These are phyloP conservation scores for Tylopilus plumbeoviolaceoides DNA, from an alignment of 768 basidiomycete species.

Conservation along the genomic window DNA sequence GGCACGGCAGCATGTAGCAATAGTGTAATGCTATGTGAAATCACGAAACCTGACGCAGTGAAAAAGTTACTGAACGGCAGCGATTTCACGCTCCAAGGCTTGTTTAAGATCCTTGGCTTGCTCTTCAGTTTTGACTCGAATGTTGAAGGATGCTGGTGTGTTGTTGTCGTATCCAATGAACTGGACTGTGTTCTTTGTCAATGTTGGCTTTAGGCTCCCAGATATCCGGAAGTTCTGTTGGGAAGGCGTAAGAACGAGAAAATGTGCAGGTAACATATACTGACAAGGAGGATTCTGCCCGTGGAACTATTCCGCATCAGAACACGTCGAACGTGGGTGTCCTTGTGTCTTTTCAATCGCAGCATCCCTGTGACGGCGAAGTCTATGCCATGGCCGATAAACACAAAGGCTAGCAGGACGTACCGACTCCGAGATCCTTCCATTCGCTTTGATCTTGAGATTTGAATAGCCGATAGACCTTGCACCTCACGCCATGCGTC, in stretches of 20 bases:
- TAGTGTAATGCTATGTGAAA: conserved; percentile 22
- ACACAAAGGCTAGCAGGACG: conserved; percentile 21
- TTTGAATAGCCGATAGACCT: conserved; percentile 59
- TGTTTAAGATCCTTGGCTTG: conserved; percentile 54
- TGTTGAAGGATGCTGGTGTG: conserved; percentile 53
- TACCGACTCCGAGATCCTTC: conserved; percentile 67
- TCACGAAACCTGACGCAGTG: background rate
- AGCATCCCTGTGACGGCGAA: conserved; percentile 47
- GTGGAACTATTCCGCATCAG: conserved; percentile 70
- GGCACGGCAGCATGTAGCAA: conserved; percentile 23
- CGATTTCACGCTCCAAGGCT: conserved; percentile 60
- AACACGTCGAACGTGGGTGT: conserved; percentile 51
- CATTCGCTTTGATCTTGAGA: conserved; percentile 47
- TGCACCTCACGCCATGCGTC: conserved; percentile 50
- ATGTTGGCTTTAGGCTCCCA: conserved; percentile 49
- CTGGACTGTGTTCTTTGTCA: conserved; percentile 49
- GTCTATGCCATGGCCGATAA: background rate
- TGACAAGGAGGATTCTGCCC: conserved; percentile 70
- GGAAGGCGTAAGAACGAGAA: conserved; percentile 6
- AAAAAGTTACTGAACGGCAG: conserved; percentile 34
- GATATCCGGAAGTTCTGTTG: conserved; percentile 74
- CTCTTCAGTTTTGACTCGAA: conserved; percentile 58
- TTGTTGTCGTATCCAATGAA: conserved; percentile 68
- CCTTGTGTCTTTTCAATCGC: conserved; percentile 72
- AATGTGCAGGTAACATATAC: conserved; percentile 25